These are phyloP conservation scores for Suhomyces choctaworum DNA, from an alignment of 1,139 yeast genomes.

Conservation along the genomic window DNA sequence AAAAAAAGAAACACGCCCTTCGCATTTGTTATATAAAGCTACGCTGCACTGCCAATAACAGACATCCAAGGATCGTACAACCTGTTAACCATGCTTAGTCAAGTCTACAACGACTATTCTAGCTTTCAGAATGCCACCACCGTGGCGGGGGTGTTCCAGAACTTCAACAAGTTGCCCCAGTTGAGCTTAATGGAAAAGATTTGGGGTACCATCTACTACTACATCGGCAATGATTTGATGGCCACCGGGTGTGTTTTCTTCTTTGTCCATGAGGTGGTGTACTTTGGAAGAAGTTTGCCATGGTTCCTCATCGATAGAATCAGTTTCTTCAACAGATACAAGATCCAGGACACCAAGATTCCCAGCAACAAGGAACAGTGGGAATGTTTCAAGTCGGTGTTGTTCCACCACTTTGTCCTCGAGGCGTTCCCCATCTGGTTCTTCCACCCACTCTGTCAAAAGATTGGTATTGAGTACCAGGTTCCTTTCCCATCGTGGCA, in stretches of 20 bases:
- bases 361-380: slow-evolving; percentile 47
- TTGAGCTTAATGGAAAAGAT: slow-evolving; percentile 35
- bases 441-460: slow-evolving; percentile 47
- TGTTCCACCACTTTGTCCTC: slow-evolving; percentile 45
- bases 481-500: slow-evolving; percentile 43
- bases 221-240: slow-evolving; percentile 43
- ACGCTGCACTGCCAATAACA: too few species aligned
- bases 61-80: too few species aligned
- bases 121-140: slow-evolving; percentile 42
- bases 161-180: slow-evolving; percentile 32
- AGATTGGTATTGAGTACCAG: slow-evolving; percentile 36
- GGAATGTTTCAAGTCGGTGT: slow-evolving; percentile 49
- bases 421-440: slow-evolving; percentile 52
- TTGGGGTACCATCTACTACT: slow-evolving; percentile 48
- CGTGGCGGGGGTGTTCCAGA: slow-evolving; percentile 35
- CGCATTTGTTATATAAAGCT: too few species aligned
- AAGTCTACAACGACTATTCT: slow-evolving; percentile 45
- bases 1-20: neutral
- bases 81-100: slow-evolving; percentile 8
- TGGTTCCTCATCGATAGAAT: slow-evolving; percentile 47
- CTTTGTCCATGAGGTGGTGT: slow-evolving; percentile 42
- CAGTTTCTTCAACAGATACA: slow-evolving; percentile 43
- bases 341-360: slow-evolving; percentile 44
- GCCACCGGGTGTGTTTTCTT: slow-evolving; percentile 50
- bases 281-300: slow-evolving; percentile 50